These are phyloP conservation scores for Ogataea angusta DNA, from an alignment of 805 yeast genomes.

Conservation along the genomic window DNA sequence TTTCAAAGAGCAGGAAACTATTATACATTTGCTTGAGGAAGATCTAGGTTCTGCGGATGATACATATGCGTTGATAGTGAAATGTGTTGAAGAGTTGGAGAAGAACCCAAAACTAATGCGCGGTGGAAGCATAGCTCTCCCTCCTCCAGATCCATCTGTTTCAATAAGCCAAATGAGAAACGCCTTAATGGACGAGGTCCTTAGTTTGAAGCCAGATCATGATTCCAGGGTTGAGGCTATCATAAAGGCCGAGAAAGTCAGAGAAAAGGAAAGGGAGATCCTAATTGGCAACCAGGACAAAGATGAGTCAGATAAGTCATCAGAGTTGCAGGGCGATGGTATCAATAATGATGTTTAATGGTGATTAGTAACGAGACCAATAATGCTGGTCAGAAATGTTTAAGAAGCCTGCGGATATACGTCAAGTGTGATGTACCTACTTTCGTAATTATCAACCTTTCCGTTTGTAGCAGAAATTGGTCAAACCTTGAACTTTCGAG, in stretches of 20 bases:
- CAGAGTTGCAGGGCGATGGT: no score
- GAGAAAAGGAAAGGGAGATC: slow-evolving; percentile 66
- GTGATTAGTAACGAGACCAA: no score
- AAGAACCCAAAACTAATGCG: slow-evolving; percentile 45
- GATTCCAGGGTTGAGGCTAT: slow-evolving; percentile 85
- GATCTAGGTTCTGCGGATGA: slow-evolving; percentile 79
- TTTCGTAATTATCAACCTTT: background rate
- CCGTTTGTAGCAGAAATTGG: slow-evolving; percentile 1
- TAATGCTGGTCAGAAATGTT: background rate
- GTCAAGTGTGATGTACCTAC: background rate
- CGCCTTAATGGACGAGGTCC: slow-evolving; percentile 78
- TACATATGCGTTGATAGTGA: slow-evolving; percentile 76
- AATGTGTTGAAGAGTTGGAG: slow-evolving; percentile 74
- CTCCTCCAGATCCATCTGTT: slow-evolving; percentile 52
- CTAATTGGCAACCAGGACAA: slow-evolving; percentile 63
- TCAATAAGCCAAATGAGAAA: slow-evolving; percentile 60
- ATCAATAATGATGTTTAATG: no score
- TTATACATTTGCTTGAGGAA: slow-evolving; percentile 72
- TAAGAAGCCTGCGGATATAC: background rate
- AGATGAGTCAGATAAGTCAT: slow-evolving; percentile 58
- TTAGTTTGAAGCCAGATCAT: slow-evolving; percentile 77
- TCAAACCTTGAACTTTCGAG: background rate
- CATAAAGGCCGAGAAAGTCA: slow-evolving; percentile 75
- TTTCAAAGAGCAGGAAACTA: slow-evolving; percentile 83
- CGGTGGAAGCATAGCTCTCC: slow-evolving; percentile 36